phyloP scores from a whole-genome alignment of 306 rosid genomes.

The Heteromeles arbutifolia region DNA sequence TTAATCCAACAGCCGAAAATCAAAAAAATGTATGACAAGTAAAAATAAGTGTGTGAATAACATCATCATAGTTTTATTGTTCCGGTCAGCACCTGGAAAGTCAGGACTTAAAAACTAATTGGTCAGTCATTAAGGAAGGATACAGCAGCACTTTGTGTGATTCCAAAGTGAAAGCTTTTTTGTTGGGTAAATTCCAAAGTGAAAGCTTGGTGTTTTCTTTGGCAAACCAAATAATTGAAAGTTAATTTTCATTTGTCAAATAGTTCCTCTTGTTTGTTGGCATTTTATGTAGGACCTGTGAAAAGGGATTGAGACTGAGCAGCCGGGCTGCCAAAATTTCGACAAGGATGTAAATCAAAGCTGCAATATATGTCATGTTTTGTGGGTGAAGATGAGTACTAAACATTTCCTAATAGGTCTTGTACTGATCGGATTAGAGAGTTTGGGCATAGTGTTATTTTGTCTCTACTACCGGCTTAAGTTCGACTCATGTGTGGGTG shows the following conservation, averaged over 20 bases:
- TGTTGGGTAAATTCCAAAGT: neutral
- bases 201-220: neutral
- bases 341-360: neutral
- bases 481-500: no score
- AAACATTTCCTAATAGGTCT: neutral
- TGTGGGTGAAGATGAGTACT: neutral
- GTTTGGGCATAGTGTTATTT: neutral
- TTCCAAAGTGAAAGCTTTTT: neutral
- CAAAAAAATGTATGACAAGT: no score
- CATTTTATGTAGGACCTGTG: conserved; percentile 2
- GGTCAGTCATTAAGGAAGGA: neutral
- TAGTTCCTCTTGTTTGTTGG: conserved; percentile 5
- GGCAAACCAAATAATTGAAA: neutral
- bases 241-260: neutral
- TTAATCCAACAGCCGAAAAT: accelerated
- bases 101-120: neutral
- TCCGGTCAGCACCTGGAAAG: neutral
- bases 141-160: neutral
- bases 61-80: no score
- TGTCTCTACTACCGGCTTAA: neutral
- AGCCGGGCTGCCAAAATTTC: neutral
- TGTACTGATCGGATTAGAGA: neutral
- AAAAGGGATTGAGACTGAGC: conserved; percentile 12
- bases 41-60: no score
- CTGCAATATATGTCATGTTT: neutral